Percentiles rank a stretch among this genome's conserved stretches.
Evolutionary conservation across 1,139 yeast genomes (phyloP).

Genomic region (Arxiozyma heterogenica): DNA sequence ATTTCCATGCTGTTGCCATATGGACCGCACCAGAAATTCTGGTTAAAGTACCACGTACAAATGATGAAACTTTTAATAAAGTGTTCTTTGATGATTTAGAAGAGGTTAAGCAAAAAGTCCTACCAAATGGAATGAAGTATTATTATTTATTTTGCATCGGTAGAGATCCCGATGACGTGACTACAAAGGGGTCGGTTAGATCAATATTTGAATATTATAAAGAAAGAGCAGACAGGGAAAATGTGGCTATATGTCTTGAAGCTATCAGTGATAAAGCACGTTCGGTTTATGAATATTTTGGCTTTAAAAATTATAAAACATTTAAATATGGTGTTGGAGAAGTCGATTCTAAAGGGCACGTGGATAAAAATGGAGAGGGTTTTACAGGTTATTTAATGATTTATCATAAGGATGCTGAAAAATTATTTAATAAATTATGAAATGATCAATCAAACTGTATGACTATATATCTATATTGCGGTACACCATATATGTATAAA

Average conservation of each 20-base stretch:
- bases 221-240: constrained; percentile 26
- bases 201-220: constrained; percentile 26
- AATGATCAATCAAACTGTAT: background rate
- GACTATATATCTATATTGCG: background rate
- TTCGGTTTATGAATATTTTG: constrained; percentile 31
- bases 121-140: constrained; percentile 23
- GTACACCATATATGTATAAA: background rate
- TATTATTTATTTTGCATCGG: constrained; percentile 29
- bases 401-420: constrained; percentile 11
- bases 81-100: constrained; percentile 22
- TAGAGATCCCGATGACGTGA: constrained; percentile 21
- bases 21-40: constrained; percentile 23
- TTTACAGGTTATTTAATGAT: constrained; percentile 27
- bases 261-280: constrained; percentile 31
- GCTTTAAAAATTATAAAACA: constrained; percentile 26
- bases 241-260: constrained; percentile 29
- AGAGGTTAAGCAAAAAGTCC: constrained; percentile 15
- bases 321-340: constrained; percentile 29
- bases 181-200: constrained; percentile 27
- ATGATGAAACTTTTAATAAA: constrained; percentile 24
- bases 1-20: constrained; percentile 29
- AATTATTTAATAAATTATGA: background rate
- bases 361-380: constrained; percentile 28
- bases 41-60: constrained; percentile 19
- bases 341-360: constrained; percentile 22